Percentiles rank a stretch among this genome's conserved stretches.
phyloP scores from a whole-genome alignment of 306 rosid genomes.

The Glycine soja region DNA sequence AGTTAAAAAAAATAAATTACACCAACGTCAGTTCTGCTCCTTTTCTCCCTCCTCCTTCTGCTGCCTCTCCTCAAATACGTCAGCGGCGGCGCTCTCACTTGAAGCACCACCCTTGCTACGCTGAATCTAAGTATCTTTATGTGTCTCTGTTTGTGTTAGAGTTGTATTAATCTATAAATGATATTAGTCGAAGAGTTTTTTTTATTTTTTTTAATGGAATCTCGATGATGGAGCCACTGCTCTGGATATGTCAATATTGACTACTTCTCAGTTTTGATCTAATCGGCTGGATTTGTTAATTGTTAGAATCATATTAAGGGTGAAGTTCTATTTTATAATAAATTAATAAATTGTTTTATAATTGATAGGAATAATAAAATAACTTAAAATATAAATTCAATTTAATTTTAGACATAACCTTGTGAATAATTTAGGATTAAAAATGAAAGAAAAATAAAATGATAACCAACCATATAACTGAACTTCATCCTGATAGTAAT shows the following conservation, averaged over 20 bases:
- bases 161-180: not conserved
- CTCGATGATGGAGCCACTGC: conserved; percentile 60
- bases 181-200: not conserved
- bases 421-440: too few species aligned
- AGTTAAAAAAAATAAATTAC: not conserved
- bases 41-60: conserved; percentile 38
- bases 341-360: too few species aligned
- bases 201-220: conserved; percentile 26
- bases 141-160: not conserved
- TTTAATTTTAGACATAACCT: too few species aligned
- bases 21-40: conserved; percentile 29
- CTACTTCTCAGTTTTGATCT: conserved; percentile 18
- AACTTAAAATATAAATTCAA: too few species aligned
- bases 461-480: too few species aligned
- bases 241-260: conserved; percentile 60
- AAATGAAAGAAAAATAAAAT: too few species aligned
- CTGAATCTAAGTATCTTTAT: not conserved
- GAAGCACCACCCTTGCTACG: conserved; percentile 41
- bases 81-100: conserved; percentile 43
- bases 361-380: too few species aligned
- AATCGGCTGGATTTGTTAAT: not conserved
- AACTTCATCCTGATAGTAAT: too few species aligned
- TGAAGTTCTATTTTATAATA: too few species aligned
- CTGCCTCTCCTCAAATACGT: conserved; percentile 49
- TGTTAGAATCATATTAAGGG: not conserved